Base-by-base conservation (phyloP, 2,329 filamentous ascomycete genomes). In the Colletotrichum destructivum region DNA sequence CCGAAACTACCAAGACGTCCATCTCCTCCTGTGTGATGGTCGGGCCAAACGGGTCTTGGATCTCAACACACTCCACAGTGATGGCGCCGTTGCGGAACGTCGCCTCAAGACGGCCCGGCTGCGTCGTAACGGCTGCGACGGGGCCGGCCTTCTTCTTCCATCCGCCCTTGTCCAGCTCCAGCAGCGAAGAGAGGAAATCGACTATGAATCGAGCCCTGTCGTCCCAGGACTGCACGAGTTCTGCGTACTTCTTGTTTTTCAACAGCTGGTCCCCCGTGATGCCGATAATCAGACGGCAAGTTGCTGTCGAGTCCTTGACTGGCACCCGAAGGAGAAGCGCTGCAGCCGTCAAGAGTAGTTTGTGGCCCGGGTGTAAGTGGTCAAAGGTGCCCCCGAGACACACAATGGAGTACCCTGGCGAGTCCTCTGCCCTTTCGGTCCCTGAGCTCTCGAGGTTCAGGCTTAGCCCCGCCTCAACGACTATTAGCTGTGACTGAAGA, bases 331-430 rank as follows among this genome's bases (percentile, higher is more conserved):
- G 86, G 18, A 94, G 87, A 67, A 98, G 89, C 0, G 92, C 89
- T 0, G 93, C 94, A 73, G 95, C 95, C n/a, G 95, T 95, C 23
- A 99, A 89, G 23, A 99, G 88, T n/a, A 98, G 87, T 83, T 98
- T 99, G 84, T 99, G 96, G 7, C 96, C 96, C 4, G 94, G 91
- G 79, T 99, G 96, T 26, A 99, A 88, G 82, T 98, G 95, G 81
- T 99, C 96, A 82, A 98, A 99, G 0, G 96, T 99, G 12, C 96
- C 96, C 40, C 96, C 96, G 15, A 98, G 89, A 63, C 92, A 94
- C 61, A 97, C 92, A 3, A 74, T 78, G 4, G 72, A 70, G 72
- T 81, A 82, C 0, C 76, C 75, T 3, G 67, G 67, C 18, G 61
- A 56, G 3, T 57, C 31, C 13, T 65, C 60, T 18, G 31, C 42